Conservation (phyloP, 2,329 filamentous ascomycete species). For the Dothistroma septosporum region DNA sequence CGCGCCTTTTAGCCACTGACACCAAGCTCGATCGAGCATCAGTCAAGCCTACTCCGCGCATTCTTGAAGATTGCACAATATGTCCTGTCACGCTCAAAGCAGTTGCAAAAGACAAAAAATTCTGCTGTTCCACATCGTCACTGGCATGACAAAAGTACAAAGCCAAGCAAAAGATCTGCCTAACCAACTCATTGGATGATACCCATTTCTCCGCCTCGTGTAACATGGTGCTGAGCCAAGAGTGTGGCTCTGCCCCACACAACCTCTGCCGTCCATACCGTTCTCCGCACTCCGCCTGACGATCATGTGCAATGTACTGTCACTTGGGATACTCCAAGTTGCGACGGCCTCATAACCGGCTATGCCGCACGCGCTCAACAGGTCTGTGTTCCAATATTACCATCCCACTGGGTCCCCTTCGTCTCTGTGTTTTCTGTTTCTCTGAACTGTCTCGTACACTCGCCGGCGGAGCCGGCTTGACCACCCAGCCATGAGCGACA, state of each 20-base stretch:
- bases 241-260: background rate
- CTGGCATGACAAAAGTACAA: background rate
- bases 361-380: background rate
- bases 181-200: background rate
- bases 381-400: background rate
- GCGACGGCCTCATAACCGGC: background rate
- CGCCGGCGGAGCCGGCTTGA: background rate
- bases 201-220: background rate
- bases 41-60: background rate
- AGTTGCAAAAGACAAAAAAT: background rate
- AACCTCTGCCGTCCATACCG: background rate
- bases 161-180: background rate
- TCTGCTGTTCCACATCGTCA: background rate
- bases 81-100: background rate
- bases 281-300: background rate
- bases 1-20: background rate
- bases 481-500: slow-evolving; percentile 5
- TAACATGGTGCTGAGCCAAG: background rate
- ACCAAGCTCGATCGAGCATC: background rate
- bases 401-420: background rate
- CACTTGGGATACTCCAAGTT: background rate
- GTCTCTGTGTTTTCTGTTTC: background rate
- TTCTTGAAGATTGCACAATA: background rate
- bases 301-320: background rate
- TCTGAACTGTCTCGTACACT: too few species aligned